A percentile compares a stretch with the other conserved stretches of the same genome.
These are phyloP conservation scores for Moricandia arvensis DNA, from an alignment of 345 rosid species.

Conservation along the genomic window DNA sequence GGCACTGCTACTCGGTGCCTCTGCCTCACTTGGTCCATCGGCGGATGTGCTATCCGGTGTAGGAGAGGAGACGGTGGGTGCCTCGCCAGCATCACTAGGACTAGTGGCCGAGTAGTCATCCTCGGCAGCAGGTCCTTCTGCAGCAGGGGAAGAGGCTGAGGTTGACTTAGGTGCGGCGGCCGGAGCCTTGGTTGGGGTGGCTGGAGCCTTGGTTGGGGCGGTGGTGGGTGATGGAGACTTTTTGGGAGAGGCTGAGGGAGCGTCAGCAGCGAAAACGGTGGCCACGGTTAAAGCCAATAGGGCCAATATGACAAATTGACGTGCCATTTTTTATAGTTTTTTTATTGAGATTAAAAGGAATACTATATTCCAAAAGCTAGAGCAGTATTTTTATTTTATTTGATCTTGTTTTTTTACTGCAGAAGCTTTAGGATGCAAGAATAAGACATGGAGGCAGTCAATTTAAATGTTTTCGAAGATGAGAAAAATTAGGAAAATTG, in stretches of 20 bases:
- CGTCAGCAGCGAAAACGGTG: conserved; percentile 35
- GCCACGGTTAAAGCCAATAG: conserved; percentile 35
- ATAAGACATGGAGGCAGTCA: not conserved
- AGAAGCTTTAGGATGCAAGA: conserved; percentile 26
- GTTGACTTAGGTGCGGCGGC: conserved; percentile 29
- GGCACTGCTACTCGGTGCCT: conserved; percentile 2
- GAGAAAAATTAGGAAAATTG: conserved; percentile 23
- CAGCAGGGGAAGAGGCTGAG: not conserved
- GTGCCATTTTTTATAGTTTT: conserved; percentile 32
- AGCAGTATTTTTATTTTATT: conserved; percentile 14
- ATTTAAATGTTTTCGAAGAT: conserved; percentile 24
- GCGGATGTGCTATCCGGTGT: conserved; percentile 17
- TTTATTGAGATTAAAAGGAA: conserved; percentile 18
- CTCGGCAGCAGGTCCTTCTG: conserved; percentile 19
- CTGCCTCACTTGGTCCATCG: conserved; percentile 17
- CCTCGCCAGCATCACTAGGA: conserved; percentile 14
- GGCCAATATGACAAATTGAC: conserved; percentile 27
- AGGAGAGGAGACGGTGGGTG: conserved; percentile 9
- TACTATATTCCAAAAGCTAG: conserved; percentile 26
- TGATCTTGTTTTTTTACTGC: not conserved
- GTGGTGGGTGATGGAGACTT: conserved; percentile 34
- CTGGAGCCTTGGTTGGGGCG: conserved; percentile 29
- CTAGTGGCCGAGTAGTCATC: conserved; percentile 32
- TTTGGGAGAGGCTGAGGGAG: conserved; percentile 38
- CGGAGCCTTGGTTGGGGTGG: conserved; percentile 26